Conservation (phyloP, 176 grass and related monocot genomes). For the Oryza glumipatula region DNA sequence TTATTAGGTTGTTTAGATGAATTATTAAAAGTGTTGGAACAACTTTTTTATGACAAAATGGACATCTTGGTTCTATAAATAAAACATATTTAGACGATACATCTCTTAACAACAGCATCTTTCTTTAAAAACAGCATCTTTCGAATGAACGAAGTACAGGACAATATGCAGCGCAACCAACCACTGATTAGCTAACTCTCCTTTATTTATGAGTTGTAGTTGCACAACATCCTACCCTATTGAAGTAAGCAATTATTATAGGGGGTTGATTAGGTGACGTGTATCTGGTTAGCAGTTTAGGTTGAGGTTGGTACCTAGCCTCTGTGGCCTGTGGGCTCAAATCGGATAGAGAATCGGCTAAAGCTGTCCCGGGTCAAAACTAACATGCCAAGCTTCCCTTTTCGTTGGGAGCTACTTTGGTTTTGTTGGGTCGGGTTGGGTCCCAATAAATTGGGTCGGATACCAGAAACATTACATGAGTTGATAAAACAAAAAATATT, state of each 20-base stretch:
- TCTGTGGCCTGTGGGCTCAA: constrained; percentile 17
- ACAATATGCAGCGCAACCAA: neutral
- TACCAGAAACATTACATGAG: neutral
- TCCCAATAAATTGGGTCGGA: neutral
- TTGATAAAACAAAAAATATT: neutral
- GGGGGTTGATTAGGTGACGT: constrained; percentile 35
- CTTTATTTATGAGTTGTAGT: neutral
- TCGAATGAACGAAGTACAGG: neutral
- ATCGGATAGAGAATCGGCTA: neutral
- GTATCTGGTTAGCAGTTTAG: constrained; percentile 45
- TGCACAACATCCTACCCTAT: constrained; percentile 2
- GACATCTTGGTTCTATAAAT: neutral
- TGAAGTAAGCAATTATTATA: constrained; percentile 38
- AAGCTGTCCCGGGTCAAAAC: constrained; percentile 32
- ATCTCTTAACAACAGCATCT: neutral
- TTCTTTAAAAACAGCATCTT: neutral
- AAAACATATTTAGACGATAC: neutral
- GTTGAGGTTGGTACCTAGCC: constrained; percentile 37
- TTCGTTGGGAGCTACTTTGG: constrained; percentile 13
- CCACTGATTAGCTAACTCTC: neutral
- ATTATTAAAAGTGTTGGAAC: neutral
- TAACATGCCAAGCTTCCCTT: constrained; percentile 34
- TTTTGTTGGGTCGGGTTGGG: neutral
- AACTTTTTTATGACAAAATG: neutral
- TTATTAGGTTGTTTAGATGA: neutral